phyloP scores from a whole-genome alignment of 352 stramenopile genomes.

The Phytopythium litorale region DNA sequence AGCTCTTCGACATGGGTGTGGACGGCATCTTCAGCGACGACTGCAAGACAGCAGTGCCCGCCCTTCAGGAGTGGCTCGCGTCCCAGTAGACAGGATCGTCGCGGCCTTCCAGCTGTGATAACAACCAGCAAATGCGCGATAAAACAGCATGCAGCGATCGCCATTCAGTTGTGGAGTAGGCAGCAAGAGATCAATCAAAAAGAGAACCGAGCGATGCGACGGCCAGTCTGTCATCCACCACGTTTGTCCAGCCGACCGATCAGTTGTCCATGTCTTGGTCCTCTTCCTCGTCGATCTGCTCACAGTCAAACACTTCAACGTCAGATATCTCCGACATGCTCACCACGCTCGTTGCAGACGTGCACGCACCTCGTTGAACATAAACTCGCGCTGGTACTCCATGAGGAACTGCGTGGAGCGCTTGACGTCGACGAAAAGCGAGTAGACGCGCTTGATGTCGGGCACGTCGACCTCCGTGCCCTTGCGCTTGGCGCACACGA shows the following conservation, averaged over 20 bases:
- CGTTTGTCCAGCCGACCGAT: slow-evolving; percentile 1
- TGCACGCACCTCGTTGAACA: slow-evolving; percentile 95
- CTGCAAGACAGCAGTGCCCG: slow-evolving; percentile 44
- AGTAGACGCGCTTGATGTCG: slow-evolving; percentile 95
- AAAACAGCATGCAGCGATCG: neutral
- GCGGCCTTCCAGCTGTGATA: neutral
- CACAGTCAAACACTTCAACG: neutral
- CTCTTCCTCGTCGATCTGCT: slow-evolving; percentile 25
- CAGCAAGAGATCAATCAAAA: neutral
- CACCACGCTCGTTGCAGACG: neutral
- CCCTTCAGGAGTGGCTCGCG: slow-evolving; percentile 34
- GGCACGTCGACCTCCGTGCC: slow-evolving; percentile 85
- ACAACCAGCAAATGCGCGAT: neutral
- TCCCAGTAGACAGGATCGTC: slow-evolving; percentile 10
- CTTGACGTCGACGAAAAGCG: slow-evolving; percentile 98
- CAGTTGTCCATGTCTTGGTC: slow-evolving; percentile 35
- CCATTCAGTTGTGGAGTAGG: neutral
- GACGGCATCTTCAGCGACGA: slow-evolving; percentile 66
- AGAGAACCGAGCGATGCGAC: neutral
- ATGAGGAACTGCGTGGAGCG: slow-evolving; percentile 98
- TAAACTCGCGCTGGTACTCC: slow-evolving; percentile 99
- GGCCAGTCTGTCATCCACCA: neutral
- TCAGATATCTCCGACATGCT: slow-evolving; percentile 14
- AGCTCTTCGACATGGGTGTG: slow-evolving; percentile 58
- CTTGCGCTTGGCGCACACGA: slow-evolving; percentile 94